Evolutionary conservation across 495 filamentous ascomycete genomes (phyloP).

Genomic region (Amphirosellinia nigrospora): DNA sequence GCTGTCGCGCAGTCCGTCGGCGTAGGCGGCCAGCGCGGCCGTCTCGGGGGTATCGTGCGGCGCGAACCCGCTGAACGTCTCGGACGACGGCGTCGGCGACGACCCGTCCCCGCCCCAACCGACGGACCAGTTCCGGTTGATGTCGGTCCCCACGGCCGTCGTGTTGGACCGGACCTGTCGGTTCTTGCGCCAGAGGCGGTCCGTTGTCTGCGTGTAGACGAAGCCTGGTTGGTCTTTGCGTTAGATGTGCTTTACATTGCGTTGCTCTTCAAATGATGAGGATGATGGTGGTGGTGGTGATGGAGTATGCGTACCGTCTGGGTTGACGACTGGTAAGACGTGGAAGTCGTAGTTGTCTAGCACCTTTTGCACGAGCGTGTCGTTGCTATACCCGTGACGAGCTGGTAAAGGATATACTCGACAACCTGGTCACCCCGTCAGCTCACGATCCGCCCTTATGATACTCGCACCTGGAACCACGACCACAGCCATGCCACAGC

Average conservation of each 20-base stretch:
- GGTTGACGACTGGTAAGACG: slow-evolving; percentile 67
- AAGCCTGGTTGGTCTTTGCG: slow-evolving; percentile 49
- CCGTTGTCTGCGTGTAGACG: slow-evolving; percentile 63
- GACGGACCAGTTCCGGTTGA: slow-evolving; percentile 69
- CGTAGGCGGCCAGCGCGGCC: slow-evolving; percentile 48
- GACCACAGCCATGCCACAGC: too few relatives aligned
- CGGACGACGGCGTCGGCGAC: slow-evolving; percentile 58
- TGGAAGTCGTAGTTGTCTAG: slow-evolving; percentile 69
- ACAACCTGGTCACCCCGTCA: slow-evolving; percentile 49
- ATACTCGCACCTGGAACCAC: too few relatives aligned
- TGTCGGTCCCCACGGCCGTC: slow-evolving; percentile 62
- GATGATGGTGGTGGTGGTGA: too few relatives aligned
- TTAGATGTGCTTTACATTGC: not conserved
- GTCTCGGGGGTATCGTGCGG: slow-evolving; percentile 59
- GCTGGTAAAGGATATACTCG: slow-evolving; percentile 63
- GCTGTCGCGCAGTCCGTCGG: slow-evolving; percentile 43
- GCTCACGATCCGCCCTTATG: too few relatives aligned
- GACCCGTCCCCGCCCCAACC: slow-evolving; percentile 54
- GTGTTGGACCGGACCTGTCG: slow-evolving; percentile 51
- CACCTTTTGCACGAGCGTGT: slow-evolving; percentile 48
- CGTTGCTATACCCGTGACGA: slow-evolving; percentile 55
- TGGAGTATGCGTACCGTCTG: slow-evolving; percentile 54
- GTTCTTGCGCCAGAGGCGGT: slow-evolving; percentile 71
- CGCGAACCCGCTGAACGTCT: slow-evolving; percentile 59
- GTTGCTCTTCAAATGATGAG: too few relatives aligned